These are phyloP conservation scores for Populus ilicifolia DNA, from an alignment of 345 rosid species.

Conservation along the genomic window DNA sequence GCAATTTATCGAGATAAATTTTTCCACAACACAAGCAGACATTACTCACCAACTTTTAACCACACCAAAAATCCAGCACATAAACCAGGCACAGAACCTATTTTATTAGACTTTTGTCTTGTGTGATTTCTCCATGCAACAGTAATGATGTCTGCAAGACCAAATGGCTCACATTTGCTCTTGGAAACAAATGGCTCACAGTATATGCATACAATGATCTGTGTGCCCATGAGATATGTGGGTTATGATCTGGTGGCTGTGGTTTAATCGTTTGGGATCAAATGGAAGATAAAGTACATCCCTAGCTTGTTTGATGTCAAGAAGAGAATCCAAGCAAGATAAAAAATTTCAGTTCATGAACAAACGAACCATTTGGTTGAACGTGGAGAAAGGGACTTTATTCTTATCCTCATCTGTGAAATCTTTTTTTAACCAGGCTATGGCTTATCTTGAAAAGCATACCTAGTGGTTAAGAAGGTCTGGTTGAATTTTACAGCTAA, in stretches of 20 bases:
- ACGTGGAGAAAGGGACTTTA: neutral
- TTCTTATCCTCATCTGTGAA: too few species aligned
- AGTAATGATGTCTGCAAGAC: neutral
- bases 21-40: neutral
- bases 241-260: neutral
- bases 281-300: neutral
- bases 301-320: neutral
- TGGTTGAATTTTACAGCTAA: too few species aligned
- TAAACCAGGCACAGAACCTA: neutral
- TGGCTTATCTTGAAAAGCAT: too few species aligned
- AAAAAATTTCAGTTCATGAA: neutral
- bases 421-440: too few species aligned
- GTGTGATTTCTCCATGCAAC: neutral
- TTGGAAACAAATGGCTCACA: constrained; percentile 6
- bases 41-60: neutral
- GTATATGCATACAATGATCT: neutral
- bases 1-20: too few species aligned
- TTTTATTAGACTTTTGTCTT: constrained; percentile 22
- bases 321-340: neutral
- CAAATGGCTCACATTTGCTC: neutral
- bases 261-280: neutral
- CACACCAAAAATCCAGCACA: neutral
- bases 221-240: neutral
- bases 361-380: neutral
- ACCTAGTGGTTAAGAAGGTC: too few species aligned